Percentiles rank a stretch among this genome's conserved stretches.
Evolutionary conservation across 108 stramenopile species (phyloP).

Genomic region (Parmales sp.): DNA sequence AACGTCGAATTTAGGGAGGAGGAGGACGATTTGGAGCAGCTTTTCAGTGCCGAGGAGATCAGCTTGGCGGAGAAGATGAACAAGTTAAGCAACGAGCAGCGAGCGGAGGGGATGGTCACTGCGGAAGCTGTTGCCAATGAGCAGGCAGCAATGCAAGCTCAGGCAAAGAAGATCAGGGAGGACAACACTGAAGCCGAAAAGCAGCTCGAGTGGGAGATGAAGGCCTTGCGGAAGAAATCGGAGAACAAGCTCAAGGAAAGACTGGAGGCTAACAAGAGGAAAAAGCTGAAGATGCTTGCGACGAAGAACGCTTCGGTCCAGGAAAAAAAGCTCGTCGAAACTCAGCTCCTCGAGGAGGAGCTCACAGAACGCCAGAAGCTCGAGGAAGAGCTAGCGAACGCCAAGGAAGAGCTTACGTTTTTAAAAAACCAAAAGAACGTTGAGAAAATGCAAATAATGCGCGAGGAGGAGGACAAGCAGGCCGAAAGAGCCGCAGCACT

Average conservation of each 20-base stretch:
- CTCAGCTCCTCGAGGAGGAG: neutral
- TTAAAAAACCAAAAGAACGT: neutral
- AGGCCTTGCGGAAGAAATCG: neutral
- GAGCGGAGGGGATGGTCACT: neutral
- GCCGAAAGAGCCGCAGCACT: conserved; percentile 1
- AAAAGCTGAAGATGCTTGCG: conserved; percentile 10
- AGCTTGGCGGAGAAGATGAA: neutral
- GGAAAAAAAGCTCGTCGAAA: neutral
- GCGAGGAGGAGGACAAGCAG: neutral
- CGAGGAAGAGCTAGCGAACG: neutral
- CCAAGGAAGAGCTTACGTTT: neutral
- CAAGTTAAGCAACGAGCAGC: neutral
- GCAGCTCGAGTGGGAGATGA: conserved; percentile 1
- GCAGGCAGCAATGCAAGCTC: neutral
- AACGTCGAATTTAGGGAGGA: neutral
- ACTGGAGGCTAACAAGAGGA: neutral
- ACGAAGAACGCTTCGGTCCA: conserved; percentile 3
- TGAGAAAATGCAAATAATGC: neutral
- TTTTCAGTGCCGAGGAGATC: neutral
- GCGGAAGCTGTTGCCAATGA: neutral
- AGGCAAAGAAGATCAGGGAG: neutral
- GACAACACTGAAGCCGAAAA: neutral
- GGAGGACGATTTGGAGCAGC: neutral
- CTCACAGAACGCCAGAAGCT: neutral
- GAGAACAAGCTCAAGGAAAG: conserved; percentile 11